Percentiles rank a stretch among this genome's conserved stretches.
phyloP scores from a whole-genome alignment of 2,329 filamentous ascomycete genomes.

The Thyridium curvatum region DNA sequence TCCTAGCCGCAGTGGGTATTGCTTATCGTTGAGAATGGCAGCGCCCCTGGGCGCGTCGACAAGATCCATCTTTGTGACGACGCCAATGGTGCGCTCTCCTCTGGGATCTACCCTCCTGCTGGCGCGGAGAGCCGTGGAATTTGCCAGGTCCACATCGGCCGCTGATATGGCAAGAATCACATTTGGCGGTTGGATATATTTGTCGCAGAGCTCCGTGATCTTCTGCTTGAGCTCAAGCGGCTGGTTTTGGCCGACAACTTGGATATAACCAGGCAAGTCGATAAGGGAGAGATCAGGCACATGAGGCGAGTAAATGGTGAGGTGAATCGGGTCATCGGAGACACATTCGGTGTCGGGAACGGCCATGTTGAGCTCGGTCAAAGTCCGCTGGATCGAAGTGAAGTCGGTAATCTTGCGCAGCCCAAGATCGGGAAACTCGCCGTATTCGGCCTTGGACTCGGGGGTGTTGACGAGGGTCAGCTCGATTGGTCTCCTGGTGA shows the following conservation, averaged over 20 bases:
- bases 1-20: conserved; percentile 90
- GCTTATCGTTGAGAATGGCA: conserved; percentile 75
- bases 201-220: conserved; percentile 93
- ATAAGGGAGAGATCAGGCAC: conserved; percentile 94
- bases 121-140: conserved; percentile 86
- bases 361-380: conserved; percentile 91
- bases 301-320: conserved; percentile 91
- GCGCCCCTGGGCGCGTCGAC: conserved; percentile 78
- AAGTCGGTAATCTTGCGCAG: conserved; percentile 90
- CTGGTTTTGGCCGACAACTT: conserved; percentile 87
- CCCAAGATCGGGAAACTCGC: conserved; percentile 90
- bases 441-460: conserved; percentile 79
- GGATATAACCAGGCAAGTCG: conserved; percentile 94
- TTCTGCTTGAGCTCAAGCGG: conserved; percentile 89
- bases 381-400: conserved; percentile 79
- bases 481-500: conserved; percentile 91
- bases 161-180: conserved; percentile 96
- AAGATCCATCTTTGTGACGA: conserved; percentile 99
- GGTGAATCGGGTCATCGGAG: conserved; percentile 91
- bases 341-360: conserved; percentile 90
- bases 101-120: conserved; percentile 88
- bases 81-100: conserved; percentile 92
- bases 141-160: conserved; percentile 93
- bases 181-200: conserved; percentile 94
- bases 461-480: conserved; percentile 94